Conservation (phyloP, 2,329 filamentous ascomycete genomes). For the Atkinsonella hypoxylon region DNA sequence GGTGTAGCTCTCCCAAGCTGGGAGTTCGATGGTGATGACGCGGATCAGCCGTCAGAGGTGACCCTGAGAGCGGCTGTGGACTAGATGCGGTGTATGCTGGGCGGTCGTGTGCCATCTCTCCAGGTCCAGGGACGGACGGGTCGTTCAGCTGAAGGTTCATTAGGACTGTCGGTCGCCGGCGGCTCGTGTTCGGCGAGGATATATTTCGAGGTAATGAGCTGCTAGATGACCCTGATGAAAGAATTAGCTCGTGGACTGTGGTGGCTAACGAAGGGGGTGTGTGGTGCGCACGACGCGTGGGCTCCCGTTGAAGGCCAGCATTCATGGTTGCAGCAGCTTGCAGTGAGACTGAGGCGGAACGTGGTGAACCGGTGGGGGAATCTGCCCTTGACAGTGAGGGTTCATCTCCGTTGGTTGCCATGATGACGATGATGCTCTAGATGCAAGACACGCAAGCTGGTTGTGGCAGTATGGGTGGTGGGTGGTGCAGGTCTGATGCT, state of each 20-base stretch:
- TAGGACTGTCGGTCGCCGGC: conserved; percentile 55
- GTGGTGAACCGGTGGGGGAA: conserved; percentile 48
- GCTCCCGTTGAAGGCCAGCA: conserved; percentile 57
- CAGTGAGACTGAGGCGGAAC: conserved; percentile 57
- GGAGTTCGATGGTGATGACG: conserved; percentile 57
- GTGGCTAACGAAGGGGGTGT: not conserved
- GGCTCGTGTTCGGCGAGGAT: conserved; percentile 35
- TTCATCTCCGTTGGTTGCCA: conserved; percentile 20
- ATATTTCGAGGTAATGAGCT: conserved; percentile 35
- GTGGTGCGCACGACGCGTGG: conserved; percentile 37
- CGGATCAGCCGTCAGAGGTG: conserved; percentile 38
- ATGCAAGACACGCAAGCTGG: not conserved
- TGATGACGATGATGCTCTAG: not conserved
- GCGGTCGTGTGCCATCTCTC: conserved; percentile 49
- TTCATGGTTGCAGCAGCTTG: conserved; percentile 70
- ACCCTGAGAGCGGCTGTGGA: conserved; percentile 34
- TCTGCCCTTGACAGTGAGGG: conserved; percentile 21
- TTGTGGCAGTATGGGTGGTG: not conserved
- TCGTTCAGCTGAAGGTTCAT: conserved; percentile 68
- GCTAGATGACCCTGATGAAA: conserved; percentile 37
- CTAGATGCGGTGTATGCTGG: conserved; percentile 21
- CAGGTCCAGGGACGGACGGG: conserved; percentile 52
- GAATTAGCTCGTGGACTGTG: conserved; percentile 1
- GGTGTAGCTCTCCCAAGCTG: conserved; percentile 65
- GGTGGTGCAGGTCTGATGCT: not conserved